phyloP scores from a whole-genome alignment of 2,329 filamentous ascomycete species.

The Falciphora oryzae region DNA sequence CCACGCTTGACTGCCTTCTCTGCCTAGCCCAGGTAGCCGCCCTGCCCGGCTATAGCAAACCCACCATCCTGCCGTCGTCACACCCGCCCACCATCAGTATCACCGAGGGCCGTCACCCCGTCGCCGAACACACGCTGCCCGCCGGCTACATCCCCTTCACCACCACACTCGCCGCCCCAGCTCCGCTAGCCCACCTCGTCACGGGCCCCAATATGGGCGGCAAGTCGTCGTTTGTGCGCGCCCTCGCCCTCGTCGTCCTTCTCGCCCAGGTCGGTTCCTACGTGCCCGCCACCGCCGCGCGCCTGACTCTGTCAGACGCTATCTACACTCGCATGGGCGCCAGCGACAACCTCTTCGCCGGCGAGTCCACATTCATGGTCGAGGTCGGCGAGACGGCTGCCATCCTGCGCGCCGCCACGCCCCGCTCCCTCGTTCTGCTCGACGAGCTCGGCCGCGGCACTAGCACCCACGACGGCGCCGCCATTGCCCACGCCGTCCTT shows the following conservation, averaged over 20 bases:
- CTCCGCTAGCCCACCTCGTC: slow-evolving; percentile 72
- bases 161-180: slow-evolving; percentile 61
- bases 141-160: slow-evolving; percentile 89
- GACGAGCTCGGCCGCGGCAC: slow-evolving; percentile 94
- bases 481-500: slow-evolving; percentile 88
- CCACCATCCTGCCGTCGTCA: slow-evolving; percentile 57
- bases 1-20: slow-evolving; percentile 82
- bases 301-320: slow-evolving; percentile 78
- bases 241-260: slow-evolving; percentile 83
- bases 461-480: slow-evolving; percentile 90
- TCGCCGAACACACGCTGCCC: slow-evolving; percentile 86
- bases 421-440: slow-evolving; percentile 79
- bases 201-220: slow-evolving; percentile 99
- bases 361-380: slow-evolving; percentile 97
- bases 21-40: slow-evolving; percentile 79
- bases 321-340: slow-evolving; percentile 96
- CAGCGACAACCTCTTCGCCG: slow-evolving; percentile 90
- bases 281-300: slow-evolving; percentile 71
- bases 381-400: slow-evolving; percentile 89
- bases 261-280: slow-evolving; percentile 95
- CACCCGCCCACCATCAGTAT: slow-evolving; percentile 65
- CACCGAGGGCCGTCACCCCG: slow-evolving; percentile 76
- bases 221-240: slow-evolving; percentile 95
- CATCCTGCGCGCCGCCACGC: slow-evolving; percentile 84
- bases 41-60: slow-evolving; percentile 83